phyloP scores from a whole-genome alignment of 768 basidiomycete genomes.

The Lyophyllum shimeji region DNA sequence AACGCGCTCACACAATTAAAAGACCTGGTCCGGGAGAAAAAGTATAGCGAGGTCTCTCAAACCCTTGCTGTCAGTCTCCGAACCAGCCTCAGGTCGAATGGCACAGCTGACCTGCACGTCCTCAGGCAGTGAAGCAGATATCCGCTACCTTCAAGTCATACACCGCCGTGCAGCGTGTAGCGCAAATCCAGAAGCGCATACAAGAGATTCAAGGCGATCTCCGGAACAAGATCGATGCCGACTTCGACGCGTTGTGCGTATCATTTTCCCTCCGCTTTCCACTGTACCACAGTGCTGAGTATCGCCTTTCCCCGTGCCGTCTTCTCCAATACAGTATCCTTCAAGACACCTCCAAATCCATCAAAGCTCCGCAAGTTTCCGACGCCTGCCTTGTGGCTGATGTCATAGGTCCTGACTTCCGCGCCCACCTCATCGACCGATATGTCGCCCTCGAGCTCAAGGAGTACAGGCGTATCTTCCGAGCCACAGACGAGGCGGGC shows the following conservation, averaged over 20 bases:
- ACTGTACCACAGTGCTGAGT: neutral
- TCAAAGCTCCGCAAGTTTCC: constrained; percentile 63
- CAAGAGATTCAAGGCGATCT: constrained; percentile 83
- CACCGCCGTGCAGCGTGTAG: constrained; percentile 71
- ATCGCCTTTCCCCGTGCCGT: neutral
- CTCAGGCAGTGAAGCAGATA: constrained; percentile 86
- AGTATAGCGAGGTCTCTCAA: constrained; percentile 82
- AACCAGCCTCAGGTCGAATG: neutral
- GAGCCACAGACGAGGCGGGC: constrained; percentile 90
- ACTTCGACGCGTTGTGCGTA: constrained; percentile 90
- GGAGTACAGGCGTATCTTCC: constrained; percentile 96
- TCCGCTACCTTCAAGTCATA: constrained; percentile 79
- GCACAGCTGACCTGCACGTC: constrained; percentile 6
- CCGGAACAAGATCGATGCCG: constrained; percentile 77
- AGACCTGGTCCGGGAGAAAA: constrained; percentile 71
- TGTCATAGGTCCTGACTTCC: constrained; percentile 83
- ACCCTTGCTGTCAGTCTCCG: constrained; percentile 59
- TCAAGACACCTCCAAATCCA: constrained; percentile 68
- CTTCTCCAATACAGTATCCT: constrained; percentile 28
- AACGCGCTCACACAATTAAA: constrained; percentile 83
- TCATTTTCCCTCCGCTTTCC: neutral
- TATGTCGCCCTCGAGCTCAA: constrained; percentile 89
- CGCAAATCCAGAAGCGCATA: constrained; percentile 75
- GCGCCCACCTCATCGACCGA: constrained; percentile 78
- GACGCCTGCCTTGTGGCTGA: constrained; percentile 91